These are phyloP conservation scores for Physcomitrellopsis africana DNA, from an alignment of 225 moss, liverwort and hornwort genomes.

Conservation along the genomic window DNA sequence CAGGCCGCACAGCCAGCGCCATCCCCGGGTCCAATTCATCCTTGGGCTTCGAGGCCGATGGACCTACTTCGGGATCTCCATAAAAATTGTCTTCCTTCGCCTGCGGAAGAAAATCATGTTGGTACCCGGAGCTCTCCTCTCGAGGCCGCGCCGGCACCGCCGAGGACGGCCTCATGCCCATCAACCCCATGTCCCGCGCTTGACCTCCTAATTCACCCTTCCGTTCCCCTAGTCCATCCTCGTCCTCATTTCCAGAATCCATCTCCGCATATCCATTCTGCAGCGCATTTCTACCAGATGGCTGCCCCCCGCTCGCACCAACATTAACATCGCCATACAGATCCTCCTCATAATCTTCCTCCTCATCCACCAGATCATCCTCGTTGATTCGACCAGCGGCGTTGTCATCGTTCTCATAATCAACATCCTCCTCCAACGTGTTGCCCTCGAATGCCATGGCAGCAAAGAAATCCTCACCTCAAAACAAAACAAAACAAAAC, in stretches of 20 bases:
- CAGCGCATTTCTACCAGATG: constrained; percentile 24
- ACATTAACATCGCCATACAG: constrained; percentile 94
- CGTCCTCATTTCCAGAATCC: constrained; percentile 45
- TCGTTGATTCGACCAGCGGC: constrained; percentile 63
- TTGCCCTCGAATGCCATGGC: constrained; percentile 80
- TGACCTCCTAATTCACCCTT: constrained; percentile 23
- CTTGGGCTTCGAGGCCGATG: constrained; percentile 25
- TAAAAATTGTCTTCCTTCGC: constrained; percentile 40
- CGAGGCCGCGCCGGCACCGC: neutral
- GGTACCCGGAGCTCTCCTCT: constrained; percentile 38
- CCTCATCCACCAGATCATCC: constrained; percentile 68
- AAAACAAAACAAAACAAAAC: no score
- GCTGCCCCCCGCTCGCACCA: constrained; percentile 51
- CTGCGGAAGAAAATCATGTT: constrained; percentile 31
- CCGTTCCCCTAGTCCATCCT: constrained; percentile 27
- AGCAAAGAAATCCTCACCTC: no score
- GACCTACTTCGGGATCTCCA: constrained; percentile 35
- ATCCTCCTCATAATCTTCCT: constrained; percentile 92
- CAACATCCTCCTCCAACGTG: constrained; percentile 87
- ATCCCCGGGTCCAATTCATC: constrained; percentile 34
- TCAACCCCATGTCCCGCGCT: constrained; percentile 20
- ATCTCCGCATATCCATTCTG: constrained; percentile 56
- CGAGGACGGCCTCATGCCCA: neutral
- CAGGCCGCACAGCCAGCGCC: constrained; percentile 20
- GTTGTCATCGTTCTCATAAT: constrained; percentile 90